Conservation (phyloP, 345 rosid genomes). For the Eucalyptus curtisii region DNA sequence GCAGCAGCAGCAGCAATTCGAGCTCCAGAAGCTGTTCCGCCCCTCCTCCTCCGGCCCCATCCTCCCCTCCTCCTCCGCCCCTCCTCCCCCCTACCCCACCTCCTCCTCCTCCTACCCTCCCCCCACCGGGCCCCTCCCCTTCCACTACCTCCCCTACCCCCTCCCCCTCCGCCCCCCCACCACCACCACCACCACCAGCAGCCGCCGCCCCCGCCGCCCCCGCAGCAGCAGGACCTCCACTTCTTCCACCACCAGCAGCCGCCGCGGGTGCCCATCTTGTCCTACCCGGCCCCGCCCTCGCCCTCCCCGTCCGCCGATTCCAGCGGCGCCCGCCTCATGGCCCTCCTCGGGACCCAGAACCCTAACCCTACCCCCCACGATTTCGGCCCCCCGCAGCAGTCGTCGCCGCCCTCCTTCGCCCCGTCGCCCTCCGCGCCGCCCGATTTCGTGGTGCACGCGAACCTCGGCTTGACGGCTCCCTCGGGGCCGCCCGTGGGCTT, state of each 20-base stretch:
- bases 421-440: background rate
- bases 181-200: conserved; percentile 7
- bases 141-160: conserved; percentile 6
- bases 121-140: conserved; percentile 19
- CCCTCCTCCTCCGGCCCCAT: background rate
- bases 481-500: conserved; percentile 3
- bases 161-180: background rate
- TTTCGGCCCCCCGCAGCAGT: background rate
- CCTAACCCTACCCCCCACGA: conserved; percentile 4
- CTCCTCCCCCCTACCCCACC: conserved; percentile 2
- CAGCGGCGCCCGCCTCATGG: conserved; percentile 13
- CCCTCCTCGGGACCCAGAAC: conserved; percentile 11
- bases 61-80: conserved; percentile 5
- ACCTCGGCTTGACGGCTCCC: background rate
- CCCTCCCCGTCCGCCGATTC: background rate
- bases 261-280: background rate
- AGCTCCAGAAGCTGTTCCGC: background rate
- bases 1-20: background rate
- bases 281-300: background rate
- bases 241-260: background rate
- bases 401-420: background rate
- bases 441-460: background rate
- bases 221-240: conserved; percentile 4
- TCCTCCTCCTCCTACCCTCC: conserved; percentile 29
- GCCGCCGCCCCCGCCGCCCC: background rate